Evolutionary conservation across 2,329 filamentous ascomycete species (phyloP).

Genomic region (Cadophora sp.): DNA sequence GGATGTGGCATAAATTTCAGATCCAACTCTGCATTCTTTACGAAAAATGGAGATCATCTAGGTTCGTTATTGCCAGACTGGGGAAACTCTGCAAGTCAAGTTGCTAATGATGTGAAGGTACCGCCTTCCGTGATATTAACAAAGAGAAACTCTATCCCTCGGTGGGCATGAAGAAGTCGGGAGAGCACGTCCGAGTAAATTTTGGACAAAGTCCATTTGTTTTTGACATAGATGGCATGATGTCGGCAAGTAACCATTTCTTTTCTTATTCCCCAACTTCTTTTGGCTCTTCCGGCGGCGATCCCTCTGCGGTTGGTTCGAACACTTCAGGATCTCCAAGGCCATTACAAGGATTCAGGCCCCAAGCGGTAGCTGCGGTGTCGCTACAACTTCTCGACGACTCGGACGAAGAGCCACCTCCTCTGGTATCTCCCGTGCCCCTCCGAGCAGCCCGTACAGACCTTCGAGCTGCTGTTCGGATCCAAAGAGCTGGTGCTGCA

Average conservation of each 20-base stretch:
- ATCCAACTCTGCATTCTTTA: slow-evolving; percentile 71
- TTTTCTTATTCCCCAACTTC: slow-evolving; percentile 24
- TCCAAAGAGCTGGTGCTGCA: not conserved
- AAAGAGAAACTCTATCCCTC: slow-evolving; percentile 69
- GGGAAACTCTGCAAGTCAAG: not conserved
- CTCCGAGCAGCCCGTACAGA: not conserved
- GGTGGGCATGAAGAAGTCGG: slow-evolving; percentile 69
- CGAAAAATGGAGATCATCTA: slow-evolving; percentile 65
- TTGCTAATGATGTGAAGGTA: slow-evolving; percentile 56
- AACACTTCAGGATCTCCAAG: not conserved
- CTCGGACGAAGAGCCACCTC: slow-evolving; percentile 8
- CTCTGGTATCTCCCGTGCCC: not conserved
- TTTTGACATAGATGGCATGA: slow-evolving; percentile 89
- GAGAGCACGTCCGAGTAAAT: slow-evolving; percentile 68
- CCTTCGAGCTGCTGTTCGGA: not conserved
- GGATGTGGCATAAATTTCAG: slow-evolving; percentile 72
- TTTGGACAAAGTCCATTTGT: slow-evolving; percentile 80
- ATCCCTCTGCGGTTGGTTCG: not conserved
- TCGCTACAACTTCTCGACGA: not conserved
- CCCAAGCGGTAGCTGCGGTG: not conserved
- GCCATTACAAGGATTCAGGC: not conserved
- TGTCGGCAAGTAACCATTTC: slow-evolving; percentile 64
- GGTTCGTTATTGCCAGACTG: slow-evolving; percentile 50
- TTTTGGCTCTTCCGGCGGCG: not conserved
- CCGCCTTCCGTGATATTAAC: slow-evolving; percentile 70